Evolutionary conservation across 331 rosid species (phyloP), one percentile per base, ranked within the genome.

Genomic region (Phaseolus coccineus): DNA sequence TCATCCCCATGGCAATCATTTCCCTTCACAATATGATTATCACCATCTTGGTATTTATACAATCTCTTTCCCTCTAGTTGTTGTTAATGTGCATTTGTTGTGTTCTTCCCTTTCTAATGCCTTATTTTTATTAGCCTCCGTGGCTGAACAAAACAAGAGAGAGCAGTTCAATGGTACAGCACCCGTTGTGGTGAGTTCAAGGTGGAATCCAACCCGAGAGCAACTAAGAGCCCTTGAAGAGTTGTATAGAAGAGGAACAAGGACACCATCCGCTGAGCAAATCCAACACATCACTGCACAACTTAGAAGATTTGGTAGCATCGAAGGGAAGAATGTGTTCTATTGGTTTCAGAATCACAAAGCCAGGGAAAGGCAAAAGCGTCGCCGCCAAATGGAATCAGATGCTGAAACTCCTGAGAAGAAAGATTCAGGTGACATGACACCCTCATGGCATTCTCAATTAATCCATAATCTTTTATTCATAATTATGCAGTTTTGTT

Each of bases 291-390:
- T 85, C 64, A 85, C 88, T 0, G 85, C 87, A 37, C 99, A 95
- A 71, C 97, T 95, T n/a, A 78, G 97, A 2, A 84, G 92, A 19
- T 95, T 79, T 55, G 99, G 99, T 5, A 95, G 91, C 79, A 93
- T 95, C 25, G 99, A 95, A 84, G 99, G 99, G 11, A 95, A 95
- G 76, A 95, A 95, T 58, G 99, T 95, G 10, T 95, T 95, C 87
- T 95, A 95, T 79, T 95, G 99, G 99, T 95, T 95, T 83, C 99
- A 95, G 79, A 95, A 95, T 66, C 99, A 95, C 83, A 92, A 95
- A 79, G 99, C 99, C 0, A 91, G 99, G 77, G 99, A 95, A 55
- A 84, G 99, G 57, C 97, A 93, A 82, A 95, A 95, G 75, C 96
- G 99, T 22, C 97, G 99, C 81, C 97, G 99, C 42, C 97, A 95